Evolutionary conservation across 2,329 filamentous ascomycete species (phyloP).

Genomic region (Eutypella sp.): DNA sequence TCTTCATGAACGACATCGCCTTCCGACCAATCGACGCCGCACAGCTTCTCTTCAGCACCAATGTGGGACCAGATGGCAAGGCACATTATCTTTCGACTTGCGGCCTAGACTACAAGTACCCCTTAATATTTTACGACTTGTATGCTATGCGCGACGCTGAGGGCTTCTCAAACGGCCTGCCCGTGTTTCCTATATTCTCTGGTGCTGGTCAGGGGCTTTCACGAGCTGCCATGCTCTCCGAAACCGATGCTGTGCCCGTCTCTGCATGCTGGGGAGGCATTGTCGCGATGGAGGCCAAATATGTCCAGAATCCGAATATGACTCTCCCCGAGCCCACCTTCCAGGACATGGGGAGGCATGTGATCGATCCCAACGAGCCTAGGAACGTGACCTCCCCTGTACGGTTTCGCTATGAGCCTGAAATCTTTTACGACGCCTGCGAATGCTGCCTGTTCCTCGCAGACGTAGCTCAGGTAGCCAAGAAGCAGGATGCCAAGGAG

Average conservation of each 20-base stretch:
- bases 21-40: constrained; percentile 47
- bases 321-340: constrained; percentile 29
- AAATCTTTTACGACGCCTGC: constrained; percentile 58
- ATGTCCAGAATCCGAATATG: constrained; percentile 43
- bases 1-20: constrained; percentile 65
- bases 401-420: constrained; percentile 53
- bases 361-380: constrained; percentile 30
- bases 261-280: constrained; percentile 76
- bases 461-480: constrained; percentile 38
- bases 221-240: constrained; percentile 56
- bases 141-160: constrained; percentile 66
- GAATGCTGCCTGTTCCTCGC: constrained; percentile 58
- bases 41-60: constrained; percentile 58
- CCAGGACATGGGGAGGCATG: constrained; percentile 27
- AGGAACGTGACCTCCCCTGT: constrained; percentile 33
- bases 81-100: constrained; percentile 63
- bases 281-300: constrained; percentile 59
- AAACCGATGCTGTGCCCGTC: constrained; percentile 61
- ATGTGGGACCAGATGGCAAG: constrained; percentile 44
- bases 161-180: constrained; percentile 57
- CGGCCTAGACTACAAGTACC: constrained; percentile 64
- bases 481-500: constrained; percentile 32
- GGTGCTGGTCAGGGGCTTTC: constrained; percentile 46
- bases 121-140: constrained; percentile 67
- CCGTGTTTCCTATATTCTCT: constrained; percentile 65